A percentile compares a stretch with the other conserved stretches of the same genome.
These are phyloP conservation scores for Xylaria multiplex DNA, from an alignment of 2,329 filamentous ascomycete genomes.

Conservation along the genomic window DNA sequence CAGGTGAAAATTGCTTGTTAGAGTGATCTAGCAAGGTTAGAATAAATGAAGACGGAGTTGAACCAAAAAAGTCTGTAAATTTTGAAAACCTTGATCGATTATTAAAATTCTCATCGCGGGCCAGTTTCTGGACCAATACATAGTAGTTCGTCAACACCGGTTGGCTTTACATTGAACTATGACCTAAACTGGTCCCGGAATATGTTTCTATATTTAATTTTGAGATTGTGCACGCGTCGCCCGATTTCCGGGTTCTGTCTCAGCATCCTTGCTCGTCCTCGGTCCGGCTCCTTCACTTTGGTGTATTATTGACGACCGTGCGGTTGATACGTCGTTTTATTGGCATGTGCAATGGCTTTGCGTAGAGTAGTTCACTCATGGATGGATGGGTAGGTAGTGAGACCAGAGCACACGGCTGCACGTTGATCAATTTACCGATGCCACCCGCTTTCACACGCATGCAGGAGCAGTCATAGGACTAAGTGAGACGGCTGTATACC, in stretches of 20 bases:
- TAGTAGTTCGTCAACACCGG: neutral
- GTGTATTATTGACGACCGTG: neutral
- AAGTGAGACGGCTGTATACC: neutral
- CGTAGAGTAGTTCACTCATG: neutral
- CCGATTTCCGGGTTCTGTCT: neutral
- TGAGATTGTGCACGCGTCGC: neutral
- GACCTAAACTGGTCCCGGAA: neutral
- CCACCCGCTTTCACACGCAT: slow-evolving; percentile 28
- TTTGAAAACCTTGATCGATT: neutral
- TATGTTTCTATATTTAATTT: neutral
- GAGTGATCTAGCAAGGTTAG: neutral
- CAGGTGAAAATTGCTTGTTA: slow-evolving; percentile 18
- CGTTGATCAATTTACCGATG: slow-evolving; percentile 23
- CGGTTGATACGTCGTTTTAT: neutral
- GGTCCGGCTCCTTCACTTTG: neutral
- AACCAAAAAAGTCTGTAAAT: slow-evolving; percentile 6
- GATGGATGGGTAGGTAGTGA: neutral
- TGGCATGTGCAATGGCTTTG: neutral
- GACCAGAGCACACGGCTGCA: neutral
- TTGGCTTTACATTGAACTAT: neutral
- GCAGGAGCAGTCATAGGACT: slow-evolving; percentile 32
- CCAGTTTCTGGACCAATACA: neutral
- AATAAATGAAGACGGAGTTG: slow-evolving; percentile 8
- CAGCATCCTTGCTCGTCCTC: neutral
- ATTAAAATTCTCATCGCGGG: neutral